Evolutionary conservation across 2,329 filamentous ascomycete genomes (phyloP).

Genomic region (Moelleriella libera): DNA sequence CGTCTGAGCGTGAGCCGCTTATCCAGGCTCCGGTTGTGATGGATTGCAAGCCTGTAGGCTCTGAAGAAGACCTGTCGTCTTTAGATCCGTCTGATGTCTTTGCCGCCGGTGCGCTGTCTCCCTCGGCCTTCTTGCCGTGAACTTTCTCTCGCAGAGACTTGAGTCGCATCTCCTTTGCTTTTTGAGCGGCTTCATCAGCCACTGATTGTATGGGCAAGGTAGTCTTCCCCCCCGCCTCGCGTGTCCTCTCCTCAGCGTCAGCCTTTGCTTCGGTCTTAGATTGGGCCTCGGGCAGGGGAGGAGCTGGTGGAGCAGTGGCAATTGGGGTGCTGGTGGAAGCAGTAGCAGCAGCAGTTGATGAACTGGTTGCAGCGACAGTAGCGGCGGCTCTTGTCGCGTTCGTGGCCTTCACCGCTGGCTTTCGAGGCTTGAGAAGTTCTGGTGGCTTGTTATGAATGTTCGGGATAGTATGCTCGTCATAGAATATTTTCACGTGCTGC

Average conservation of each 20-base stretch:
- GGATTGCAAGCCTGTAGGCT: slow-evolving; percentile 15
- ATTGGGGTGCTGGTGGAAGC: slow-evolving; percentile 6
- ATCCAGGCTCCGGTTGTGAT: slow-evolving; percentile 5
- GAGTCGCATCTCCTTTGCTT: slow-evolving; percentile 45
- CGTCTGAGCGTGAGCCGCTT: neutral
- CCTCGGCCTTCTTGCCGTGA: slow-evolving; percentile 27
- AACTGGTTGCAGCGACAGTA: slow-evolving; percentile 9
- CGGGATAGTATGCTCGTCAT: slow-evolving; percentile 46
- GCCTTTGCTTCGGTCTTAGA: slow-evolving; percentile 6
- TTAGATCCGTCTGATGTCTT: neutral
- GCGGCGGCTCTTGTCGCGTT: slow-evolving; percentile 7
- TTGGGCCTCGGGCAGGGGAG: slow-evolving; percentile 9
- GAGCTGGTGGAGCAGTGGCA: slow-evolving; percentile 6
- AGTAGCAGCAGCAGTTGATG: slow-evolving; percentile 5
- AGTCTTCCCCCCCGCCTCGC: slow-evolving; percentile 7
- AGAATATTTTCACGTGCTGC: slow-evolving; percentile 61
- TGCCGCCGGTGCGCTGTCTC: slow-evolving; percentile 3
- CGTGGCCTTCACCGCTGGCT: slow-evolving; percentile 12
- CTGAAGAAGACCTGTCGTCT: neutral
- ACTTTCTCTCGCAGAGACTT: slow-evolving; percentile 40
- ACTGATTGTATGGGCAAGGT: slow-evolving; percentile 35
- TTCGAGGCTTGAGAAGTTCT: slow-evolving; percentile 17
- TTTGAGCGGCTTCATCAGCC: slow-evolving; percentile 51
- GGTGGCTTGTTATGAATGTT: slow-evolving; percentile 37
- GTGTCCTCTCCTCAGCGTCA: slow-evolving; percentile 10